These are phyloP conservation scores for Schizosaccharomyces cryophilus DNA, from an alignment of 805 yeast genomes.

Conservation along the genomic window DNA sequence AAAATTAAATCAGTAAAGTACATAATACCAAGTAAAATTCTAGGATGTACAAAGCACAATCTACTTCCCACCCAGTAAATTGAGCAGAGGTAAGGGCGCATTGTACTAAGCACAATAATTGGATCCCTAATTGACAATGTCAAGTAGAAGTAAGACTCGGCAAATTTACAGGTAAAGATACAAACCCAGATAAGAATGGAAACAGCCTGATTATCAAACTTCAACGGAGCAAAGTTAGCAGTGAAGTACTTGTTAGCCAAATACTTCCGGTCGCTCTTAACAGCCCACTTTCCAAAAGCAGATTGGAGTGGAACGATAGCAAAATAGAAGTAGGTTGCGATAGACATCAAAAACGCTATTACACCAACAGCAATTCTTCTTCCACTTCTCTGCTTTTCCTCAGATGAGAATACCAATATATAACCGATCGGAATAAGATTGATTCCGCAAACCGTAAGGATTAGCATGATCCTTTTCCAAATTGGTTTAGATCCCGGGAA, in stretches of 20 bases:
- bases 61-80: constrained; percentile 84
- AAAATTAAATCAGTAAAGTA: constrained; percentile 72
- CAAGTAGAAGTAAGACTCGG: constrained; percentile 83
- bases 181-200: constrained; percentile 76
- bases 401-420: constrained; percentile 46
- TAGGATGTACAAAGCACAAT: constrained; percentile 68
- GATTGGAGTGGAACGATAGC: constrained; percentile 94
- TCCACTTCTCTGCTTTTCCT: constrained; percentile 37
- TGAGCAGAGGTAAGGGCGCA: constrained; percentile 56
- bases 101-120: constrained; percentile 62
- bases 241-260: constrained; percentile 91
- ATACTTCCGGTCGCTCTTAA: constrained; percentile 62
- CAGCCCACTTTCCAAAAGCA: constrained; percentile 75
- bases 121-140: constrained; percentile 82
- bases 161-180: constrained; percentile 69
- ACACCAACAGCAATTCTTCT: constrained; percentile 51
- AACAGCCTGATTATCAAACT: constrained; percentile 86
- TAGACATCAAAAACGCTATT: constrained; percentile 70
- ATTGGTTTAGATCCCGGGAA: constrained; percentile 99
- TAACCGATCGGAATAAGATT: constrained; percentile 75
- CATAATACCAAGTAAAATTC: constrained; percentile 79
- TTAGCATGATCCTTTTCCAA: constrained; percentile 60
- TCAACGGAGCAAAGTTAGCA: constrained; percentile 58
- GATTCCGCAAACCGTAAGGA: constrained; percentile 35
- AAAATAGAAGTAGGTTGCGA: constrained; percentile 64